These are phyloP conservation scores for Aristolochia fimbriata DNA, from an alignment of 164 flowering plant genomes.

Conservation along the genomic window DNA sequence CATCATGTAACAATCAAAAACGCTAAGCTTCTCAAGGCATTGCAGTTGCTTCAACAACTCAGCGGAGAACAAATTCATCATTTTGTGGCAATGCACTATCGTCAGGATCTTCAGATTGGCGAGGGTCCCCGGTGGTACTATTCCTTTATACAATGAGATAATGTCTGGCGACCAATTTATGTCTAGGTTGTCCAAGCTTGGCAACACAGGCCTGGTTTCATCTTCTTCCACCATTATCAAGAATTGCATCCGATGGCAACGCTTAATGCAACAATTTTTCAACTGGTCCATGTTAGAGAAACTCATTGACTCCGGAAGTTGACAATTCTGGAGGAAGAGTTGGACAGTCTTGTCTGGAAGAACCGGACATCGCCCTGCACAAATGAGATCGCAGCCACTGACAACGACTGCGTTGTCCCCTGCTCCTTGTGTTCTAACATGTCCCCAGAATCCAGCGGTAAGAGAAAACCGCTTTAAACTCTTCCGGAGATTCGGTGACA, in stretches of 20 bases:
- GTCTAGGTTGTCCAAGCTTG: neutral
- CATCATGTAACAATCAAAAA: constrained; percentile 1
- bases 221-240: neutral
- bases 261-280: neutral
- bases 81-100: neutral
- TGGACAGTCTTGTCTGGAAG: neutral
- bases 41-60: neutral
- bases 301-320: neutral
- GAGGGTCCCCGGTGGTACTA: neutral
- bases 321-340: constrained; percentile 1
- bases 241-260: neutral
- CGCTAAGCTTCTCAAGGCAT: constrained; percentile 1
- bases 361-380: neutral
- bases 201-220: neutral
- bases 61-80: constrained; percentile 3
- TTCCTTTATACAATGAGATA: neutral
- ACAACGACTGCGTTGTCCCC: neutral
- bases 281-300: neutral
- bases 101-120: neutral
- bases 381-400: constrained; percentile 1
- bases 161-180: neutral
- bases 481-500: neutral
- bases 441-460: neutral
- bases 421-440: neutral
- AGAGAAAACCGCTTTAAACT: neutral